Evolutionary conservation across 768 basidiomycete species (phyloP).

Genomic region (Psilocybe azurescens): DNA sequence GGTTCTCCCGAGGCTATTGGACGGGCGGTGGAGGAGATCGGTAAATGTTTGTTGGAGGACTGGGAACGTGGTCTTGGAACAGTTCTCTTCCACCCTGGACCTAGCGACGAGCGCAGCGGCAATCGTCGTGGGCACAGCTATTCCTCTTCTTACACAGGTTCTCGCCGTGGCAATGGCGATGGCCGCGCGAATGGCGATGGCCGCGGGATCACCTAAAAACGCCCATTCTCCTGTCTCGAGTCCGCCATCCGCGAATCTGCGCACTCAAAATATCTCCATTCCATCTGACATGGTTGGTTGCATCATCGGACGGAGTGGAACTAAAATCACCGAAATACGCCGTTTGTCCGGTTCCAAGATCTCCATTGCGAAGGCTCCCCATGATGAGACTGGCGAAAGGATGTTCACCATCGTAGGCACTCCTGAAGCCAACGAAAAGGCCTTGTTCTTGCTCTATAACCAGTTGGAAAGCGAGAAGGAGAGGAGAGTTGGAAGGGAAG

Average conservation of each 20-base stretch:
- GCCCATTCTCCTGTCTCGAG: conserved; percentile 55
- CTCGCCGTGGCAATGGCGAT: conserved; percentile 75
- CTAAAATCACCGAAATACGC: conserved; percentile 99
- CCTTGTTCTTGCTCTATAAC: conserved; percentile 95
- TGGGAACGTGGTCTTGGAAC: conserved; percentile 96
- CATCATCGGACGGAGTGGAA: conserved; percentile 94
- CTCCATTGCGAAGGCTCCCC: conserved; percentile 98
- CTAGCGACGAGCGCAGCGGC: conserved; percentile 70
- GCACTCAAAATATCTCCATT: conserved; percentile 99
- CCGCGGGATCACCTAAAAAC: conserved; percentile 48
- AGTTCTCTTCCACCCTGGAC: conserved; percentile 93
- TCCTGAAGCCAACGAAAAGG: conserved; percentile 96
- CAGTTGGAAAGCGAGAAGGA: conserved; percentile 97
- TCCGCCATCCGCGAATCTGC: conserved; percentile 78
- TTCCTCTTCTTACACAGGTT: conserved; percentile 46
- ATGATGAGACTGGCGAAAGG: conserved; percentile 98
- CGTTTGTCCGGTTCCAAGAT: conserved; percentile 98
- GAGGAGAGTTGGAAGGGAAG: conserved; percentile 85
- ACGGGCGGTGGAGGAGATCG: conserved; percentile 94
- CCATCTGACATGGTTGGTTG: conserved; percentile 99
- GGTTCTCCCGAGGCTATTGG: conserved; percentile 93
- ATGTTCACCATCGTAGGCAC: conserved; percentile 99
- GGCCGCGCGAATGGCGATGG: conserved; percentile 57
- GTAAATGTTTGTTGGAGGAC: conserved; percentile 93
- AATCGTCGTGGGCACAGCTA: conserved; percentile 61